Conservation (phyloP, 2,329 filamentous ascomycete species). For the Mariannaea sp. region DNA sequence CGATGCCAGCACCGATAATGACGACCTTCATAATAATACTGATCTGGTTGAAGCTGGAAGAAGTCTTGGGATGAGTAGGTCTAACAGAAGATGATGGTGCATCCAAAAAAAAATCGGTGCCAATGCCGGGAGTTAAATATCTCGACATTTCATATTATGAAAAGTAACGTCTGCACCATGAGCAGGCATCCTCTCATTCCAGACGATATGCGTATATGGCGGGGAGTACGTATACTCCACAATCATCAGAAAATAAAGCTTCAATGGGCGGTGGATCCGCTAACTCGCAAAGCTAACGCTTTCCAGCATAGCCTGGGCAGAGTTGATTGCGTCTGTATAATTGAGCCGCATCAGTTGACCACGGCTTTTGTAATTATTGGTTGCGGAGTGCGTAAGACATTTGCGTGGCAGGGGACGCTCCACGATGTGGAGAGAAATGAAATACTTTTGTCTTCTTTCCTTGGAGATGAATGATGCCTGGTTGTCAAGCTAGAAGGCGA, state of each 20-base stretch:
- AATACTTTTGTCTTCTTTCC: not conserved
- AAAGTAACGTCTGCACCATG: not conserved
- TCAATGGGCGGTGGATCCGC: not conserved
- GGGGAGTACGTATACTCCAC: not conserved
- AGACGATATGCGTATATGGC: not conserved
- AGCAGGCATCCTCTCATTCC: slow-evolving; percentile 6
- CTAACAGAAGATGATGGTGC: not conserved
- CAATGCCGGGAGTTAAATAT: not conserved
- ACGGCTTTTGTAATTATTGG: not conserved
- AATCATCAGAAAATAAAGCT: not conserved
- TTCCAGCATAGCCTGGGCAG: not conserved
- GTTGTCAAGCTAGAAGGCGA: not conserved
- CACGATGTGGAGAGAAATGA: not conserved
- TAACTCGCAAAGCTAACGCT: slow-evolving; percentile 22
- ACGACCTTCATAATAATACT: slow-evolving; percentile 31
- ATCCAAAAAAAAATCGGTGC: too few species aligned
- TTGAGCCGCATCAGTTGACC: not conserved
- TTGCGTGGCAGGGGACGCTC: not conserved
- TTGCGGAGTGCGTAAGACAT: not conserved
- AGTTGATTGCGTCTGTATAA: not conserved
- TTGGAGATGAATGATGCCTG: not conserved
- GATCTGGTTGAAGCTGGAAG: too few species aligned
- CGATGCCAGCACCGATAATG: slow-evolving; percentile 36
- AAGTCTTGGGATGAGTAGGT: not conserved
- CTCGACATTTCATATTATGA: not conserved